These are phyloP conservation scores for Lupinus albus DNA, from an alignment of 306 rosid genomes.

Conservation along the genomic window DNA sequence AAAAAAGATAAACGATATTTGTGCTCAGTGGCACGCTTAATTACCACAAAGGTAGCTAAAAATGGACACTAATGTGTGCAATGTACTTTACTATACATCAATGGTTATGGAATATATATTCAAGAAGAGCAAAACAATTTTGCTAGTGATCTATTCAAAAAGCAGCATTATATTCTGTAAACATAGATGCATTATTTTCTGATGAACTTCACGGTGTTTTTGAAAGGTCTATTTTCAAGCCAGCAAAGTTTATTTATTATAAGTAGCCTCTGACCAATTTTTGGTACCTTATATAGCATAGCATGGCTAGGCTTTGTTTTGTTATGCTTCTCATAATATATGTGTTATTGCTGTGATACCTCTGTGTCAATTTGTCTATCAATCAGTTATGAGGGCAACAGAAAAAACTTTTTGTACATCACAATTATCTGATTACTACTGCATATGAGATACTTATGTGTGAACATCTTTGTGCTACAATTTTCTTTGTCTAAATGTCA, in stretches of 20 bases:
- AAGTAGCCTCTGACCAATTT: slow-evolving; percentile 42
- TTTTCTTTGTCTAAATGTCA: slow-evolving; percentile 41
- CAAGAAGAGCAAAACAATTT: slow-evolving; percentile 3
- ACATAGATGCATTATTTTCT: slow-evolving; percentile 42
- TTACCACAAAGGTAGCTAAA: not conserved
- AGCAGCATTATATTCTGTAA: slow-evolving; percentile 34
- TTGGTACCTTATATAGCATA: slow-evolving; percentile 30
- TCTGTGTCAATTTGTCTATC: slow-evolving; percentile 47
- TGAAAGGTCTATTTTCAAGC: slow-evolving; percentile 62
- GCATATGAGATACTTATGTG: slow-evolving; percentile 13
- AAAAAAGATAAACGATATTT: not conserved
- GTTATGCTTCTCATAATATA: slow-evolving; percentile 31
- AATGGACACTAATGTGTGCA: not conserved
- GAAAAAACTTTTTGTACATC: slow-evolving; percentile 43
- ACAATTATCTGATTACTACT: slow-evolving; percentile 40
- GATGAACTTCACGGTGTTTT: slow-evolving; percentile 11
- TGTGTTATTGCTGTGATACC: slow-evolving; percentile 18
- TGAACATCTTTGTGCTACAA: slow-evolving; percentile 38
- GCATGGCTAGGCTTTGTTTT: slow-evolving; percentile 41
- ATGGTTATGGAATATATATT: not conserved
- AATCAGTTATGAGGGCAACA: slow-evolving; percentile 31
- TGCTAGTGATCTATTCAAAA: slow-evolving; percentile 54
- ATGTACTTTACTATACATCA: slow-evolving; percentile 4
- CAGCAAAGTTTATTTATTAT: slow-evolving; percentile 53
- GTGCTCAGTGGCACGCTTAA: slow-evolving; percentile 8